Evolutionary conservation across 192 early-diverging fungal species (phyloP), one percentile per base, ranked within the genome.

Genomic region (Kickxella alabastrina): DNA sequence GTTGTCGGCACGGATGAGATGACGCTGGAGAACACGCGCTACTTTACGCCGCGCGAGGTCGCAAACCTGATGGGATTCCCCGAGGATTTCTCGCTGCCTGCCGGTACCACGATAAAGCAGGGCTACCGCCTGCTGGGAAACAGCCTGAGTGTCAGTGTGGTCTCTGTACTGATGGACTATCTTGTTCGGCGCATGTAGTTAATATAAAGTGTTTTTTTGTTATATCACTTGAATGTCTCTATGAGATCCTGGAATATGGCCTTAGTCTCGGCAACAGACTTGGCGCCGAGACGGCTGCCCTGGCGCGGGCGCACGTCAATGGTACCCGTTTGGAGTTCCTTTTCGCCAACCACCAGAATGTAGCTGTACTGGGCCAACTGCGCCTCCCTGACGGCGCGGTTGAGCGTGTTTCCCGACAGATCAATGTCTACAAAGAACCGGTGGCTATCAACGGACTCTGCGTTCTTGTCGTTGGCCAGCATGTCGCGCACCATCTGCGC

Each of bases 91-190:
- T 57, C 62, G n/a, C 93, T 96, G 35, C 92, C 92, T 0, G 58
- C 44, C 3, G 54, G 48, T 4, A 82, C 84, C 12, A 85, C 79
- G 2, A 46, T 80, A 13, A 85, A 82, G 50, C 95, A 98, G 59
- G 62, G 78, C 38, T 96, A 92, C 54, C 70, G 84, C n/a, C 78
- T 93, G 26, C 65, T 98, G 10, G 95, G 95, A 2, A 98, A 98
- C 57, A 91, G 87, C 26, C 79, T 98, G 15, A 98, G 88, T 52
- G 87, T 91, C 36, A 81, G 74, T 38, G 84, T 96, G 1, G 90
- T 96, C 0, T 73, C 85, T 0, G 75, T 83, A 45, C 59, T 98
- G 49, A 84, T 95, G 60, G 69, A 75, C 54, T 86, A 86, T 49
- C 62, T 91, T 14, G 42, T 88, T 10, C 32, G 38, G 17, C 67